Base-by-base conservation (phyloP, 2,329 filamentous ascomycete genomes). In the Colletotrichum lini region DNA sequence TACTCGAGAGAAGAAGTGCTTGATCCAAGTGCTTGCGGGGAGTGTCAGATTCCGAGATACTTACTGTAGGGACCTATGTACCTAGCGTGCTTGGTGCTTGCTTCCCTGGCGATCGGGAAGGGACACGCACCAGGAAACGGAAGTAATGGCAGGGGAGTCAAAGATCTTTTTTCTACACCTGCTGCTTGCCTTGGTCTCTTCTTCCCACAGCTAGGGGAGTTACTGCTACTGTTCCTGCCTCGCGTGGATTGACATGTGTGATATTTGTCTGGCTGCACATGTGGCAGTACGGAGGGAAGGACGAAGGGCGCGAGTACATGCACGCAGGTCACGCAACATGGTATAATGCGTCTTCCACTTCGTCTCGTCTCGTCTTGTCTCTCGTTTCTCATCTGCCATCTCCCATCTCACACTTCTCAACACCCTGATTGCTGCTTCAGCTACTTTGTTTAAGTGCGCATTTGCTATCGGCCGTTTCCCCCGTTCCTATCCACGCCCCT, bases 231-330 rank as follows among this genome's bases (percentile, higher is more conserved):
- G 40, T 58, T 38, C 40, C 21, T 18, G 47, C 47, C 18, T 50
- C 21, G 13, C n/a, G 7, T 18, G 66, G 13, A 64, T 65, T 58
- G 52, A 65, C 60, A 67, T 54, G 67, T 57, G 63, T 47, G 59
- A 44, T 61, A 54, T 57, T 56, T 57, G 45, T 65, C 60, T 21
- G 47, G 21, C 47, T 70, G 67, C 62, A 56, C 60, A 65, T 64
- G 52, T 50, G 45, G 3, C 3, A 21, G n/a, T 12, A 18, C 10
- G 21, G 23, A 30, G 3, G 10, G 50, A 18, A 26, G 13, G 26
- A 12, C 15, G 5, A 18, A 38, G 52, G 15, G 18, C 66, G 54
- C 54, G 47, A 45, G 21, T 30, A 50, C 16, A 52, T 45, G 35
- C 53, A 59, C 44, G 26, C 16, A 49, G 35, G 35, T 38, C 35